Conservation (phyloP, 441 rosid genomes). For the Kokia cookei region DNA sequence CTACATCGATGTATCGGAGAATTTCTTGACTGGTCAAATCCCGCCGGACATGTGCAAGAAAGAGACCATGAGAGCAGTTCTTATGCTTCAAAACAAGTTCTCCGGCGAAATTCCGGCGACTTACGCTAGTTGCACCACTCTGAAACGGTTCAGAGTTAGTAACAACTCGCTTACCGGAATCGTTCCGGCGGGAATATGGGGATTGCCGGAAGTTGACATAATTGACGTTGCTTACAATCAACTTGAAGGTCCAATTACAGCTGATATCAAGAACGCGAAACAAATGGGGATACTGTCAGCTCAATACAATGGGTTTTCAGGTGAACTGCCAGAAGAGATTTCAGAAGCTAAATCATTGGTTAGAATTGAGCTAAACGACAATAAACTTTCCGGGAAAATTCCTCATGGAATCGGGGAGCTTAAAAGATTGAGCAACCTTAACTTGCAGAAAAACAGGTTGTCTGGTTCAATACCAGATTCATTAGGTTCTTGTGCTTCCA, state of each 20-base stretch:
- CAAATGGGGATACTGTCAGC: constrained; percentile 38
- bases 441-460: constrained; percentile 58
- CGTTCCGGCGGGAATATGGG: constrained; percentile 80
- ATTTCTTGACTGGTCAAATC: constrained; percentile 62
- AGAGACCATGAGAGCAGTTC: constrained; percentile 60
- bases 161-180: constrained; percentile 59
- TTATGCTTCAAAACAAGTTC: constrained; percentile 69
- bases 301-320: constrained; percentile 54
- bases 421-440: constrained; percentile 41
- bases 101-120: constrained; percentile 70
- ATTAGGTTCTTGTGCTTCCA: constrained; percentile 55
- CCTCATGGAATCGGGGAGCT: constrained; percentile 55
- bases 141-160: constrained; percentile 66
- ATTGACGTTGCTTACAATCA: constrained; percentile 59
- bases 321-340: constrained; percentile 68
- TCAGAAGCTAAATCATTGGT: constrained; percentile 38
- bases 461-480: constrained; percentile 66
- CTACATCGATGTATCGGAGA: constrained; percentile 82
- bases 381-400: constrained; percentile 54
- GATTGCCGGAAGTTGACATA: constrained; percentile 57
- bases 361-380: constrained; percentile 43
- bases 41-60: constrained; percentile 87
- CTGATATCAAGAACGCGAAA: constrained; percentile 55
- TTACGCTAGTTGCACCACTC: constrained; percentile 55
- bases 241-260: constrained; percentile 53